Evolutionary conservation across 2,329 filamentous ascomycete species (phyloP).

Genomic region (Cladorrhinum sp.): DNA sequence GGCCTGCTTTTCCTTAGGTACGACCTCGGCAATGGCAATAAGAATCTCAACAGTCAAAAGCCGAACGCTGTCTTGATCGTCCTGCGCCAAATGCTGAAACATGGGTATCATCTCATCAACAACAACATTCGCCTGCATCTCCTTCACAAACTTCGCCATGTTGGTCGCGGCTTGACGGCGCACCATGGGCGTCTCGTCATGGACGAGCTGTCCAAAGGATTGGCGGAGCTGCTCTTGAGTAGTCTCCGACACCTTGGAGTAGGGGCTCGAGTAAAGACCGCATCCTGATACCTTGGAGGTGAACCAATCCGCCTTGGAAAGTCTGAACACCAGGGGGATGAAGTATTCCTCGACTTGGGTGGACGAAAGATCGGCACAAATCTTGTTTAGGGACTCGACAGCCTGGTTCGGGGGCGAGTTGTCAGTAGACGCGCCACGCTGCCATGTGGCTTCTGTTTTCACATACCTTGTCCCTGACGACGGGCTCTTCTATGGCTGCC

Average conservation of each 20-base stretch:
- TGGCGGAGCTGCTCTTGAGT: conserved; percentile 88
- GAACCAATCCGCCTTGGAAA: conserved; percentile 99
- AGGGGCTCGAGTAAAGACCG: conserved; percentile 89
- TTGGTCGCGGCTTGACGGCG: conserved; percentile 95
- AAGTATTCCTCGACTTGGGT: conserved; percentile 97
- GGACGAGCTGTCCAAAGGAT: conserved; percentile 88
- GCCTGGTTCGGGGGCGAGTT: conserved; percentile 54
- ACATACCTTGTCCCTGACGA: conserved; percentile 92
- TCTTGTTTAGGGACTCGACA: conserved; percentile 98
- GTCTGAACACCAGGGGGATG: conserved; percentile 89
- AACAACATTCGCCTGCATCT: conserved; percentile 86
- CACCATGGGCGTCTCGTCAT: conserved; percentile 99
- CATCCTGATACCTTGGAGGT: conserved; percentile 98
- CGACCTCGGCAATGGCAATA: conserved; percentile 92
- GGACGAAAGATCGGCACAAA: conserved; percentile 86
- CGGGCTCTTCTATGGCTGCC: conserved; percentile 95
- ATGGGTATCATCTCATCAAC: conserved; percentile 99
- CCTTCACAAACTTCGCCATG: conserved; percentile 94
- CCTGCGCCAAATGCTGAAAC: conserved; percentile 92
- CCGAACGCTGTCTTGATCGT: conserved; percentile 97
- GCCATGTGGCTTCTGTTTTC: background rate
- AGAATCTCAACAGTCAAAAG: conserved; percentile 94
- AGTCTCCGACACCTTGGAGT: conserved; percentile 83
- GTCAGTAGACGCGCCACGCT: conserved; percentile 4
- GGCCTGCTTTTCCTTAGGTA: conserved; percentile 96